phyloP scores from a whole-genome alignment of 495 filamentous ascomycete genomes.

The Penicillium goetzii region DNA sequence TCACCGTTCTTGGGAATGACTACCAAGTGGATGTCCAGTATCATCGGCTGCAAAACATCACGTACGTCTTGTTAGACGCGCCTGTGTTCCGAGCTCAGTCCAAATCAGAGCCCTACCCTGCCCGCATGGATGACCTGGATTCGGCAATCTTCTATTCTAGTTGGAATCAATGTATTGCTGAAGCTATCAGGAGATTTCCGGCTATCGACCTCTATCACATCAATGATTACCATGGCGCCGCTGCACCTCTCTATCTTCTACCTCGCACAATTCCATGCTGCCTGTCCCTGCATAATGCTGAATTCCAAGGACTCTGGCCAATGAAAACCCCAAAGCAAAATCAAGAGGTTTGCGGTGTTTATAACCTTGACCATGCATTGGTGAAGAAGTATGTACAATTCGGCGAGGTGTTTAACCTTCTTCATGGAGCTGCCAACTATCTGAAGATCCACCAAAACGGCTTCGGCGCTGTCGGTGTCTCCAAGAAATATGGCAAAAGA shows the following conservation, averaged over 20 bases:
- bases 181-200: conserved; percentile 57
- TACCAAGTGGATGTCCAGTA: conserved; percentile 69
- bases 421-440: conserved; percentile 66
- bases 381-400: conserved; percentile 65
- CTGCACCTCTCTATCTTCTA: conserved; percentile 64
- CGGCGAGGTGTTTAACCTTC: conserved; percentile 68
- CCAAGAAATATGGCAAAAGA: conserved; percentile 68
- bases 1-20: conserved; percentile 61
- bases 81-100: conserved; percentile 70
- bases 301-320: conserved; percentile 74
- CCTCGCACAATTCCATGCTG: conserved; percentile 62
- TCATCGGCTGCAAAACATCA: conserved; percentile 65
- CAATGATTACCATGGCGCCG: conserved; percentile 71
- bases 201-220: conserved; percentile 68
- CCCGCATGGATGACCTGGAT: conserved; percentile 71
- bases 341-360: conserved; percentile 65
- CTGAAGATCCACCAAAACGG: conserved; percentile 66
- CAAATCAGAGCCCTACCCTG: conserved; percentile 66
- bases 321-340: conserved; percentile 62
- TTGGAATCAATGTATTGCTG: conserved; percentile 70
- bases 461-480: conserved; percentile 68
- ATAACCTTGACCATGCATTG: conserved; percentile 56
- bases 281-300: conserved; percentile 65
- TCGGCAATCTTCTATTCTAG: conserved; percentile 69
- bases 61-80: conserved; percentile 68